These are phyloP conservation scores for Phoma sp. DNA, from an alignment of 2,329 filamentous ascomycete genomes.

Conservation along the genomic window DNA sequence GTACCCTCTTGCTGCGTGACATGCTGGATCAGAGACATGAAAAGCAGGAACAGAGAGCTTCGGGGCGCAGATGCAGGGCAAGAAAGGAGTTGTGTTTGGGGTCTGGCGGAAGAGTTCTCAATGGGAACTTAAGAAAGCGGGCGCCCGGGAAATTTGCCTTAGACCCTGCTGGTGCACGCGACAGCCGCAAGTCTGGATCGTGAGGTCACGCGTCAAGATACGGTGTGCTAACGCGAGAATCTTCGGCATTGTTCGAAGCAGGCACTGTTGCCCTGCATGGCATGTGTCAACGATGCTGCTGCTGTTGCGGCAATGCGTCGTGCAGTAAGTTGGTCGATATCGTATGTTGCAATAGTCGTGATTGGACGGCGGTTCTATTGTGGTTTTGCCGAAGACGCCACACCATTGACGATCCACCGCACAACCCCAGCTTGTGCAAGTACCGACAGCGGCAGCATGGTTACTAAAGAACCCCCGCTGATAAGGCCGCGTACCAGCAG, in stretches of 20 bases:
- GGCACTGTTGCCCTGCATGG: neutral
- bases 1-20: constrained; percentile 59
- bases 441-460: neutral
- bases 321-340: neutral
- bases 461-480: neutral
- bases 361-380: constrained; percentile 10
- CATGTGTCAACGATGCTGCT: constrained; percentile 10
- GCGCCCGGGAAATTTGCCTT: constrained; percentile 13
- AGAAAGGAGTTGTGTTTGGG: constrained; percentile 6
- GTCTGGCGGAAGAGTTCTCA: constrained; percentile 8
- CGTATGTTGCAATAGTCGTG: constrained; percentile 3
- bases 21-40: constrained; percentile 62
- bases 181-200: constrained; percentile 12
- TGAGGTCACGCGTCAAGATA: constrained; percentile 17
- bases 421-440: neutral
- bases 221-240: constrained; percentile 9
- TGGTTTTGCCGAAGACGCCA: constrained; percentile 8
- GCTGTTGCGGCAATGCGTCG: constrained; percentile 1
- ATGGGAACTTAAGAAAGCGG: constrained; percentile 12
- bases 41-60: constrained; percentile 20
- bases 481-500: neutral
- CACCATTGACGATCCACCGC: constrained; percentile 2
- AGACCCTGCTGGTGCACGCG: constrained; percentile 13
- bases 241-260: constrained; percentile 7
- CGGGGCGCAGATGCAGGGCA: constrained; percentile 19